Conservation (phyloP, 768 basidiomycete genomes). For the Amyloporia xantha region DNA sequence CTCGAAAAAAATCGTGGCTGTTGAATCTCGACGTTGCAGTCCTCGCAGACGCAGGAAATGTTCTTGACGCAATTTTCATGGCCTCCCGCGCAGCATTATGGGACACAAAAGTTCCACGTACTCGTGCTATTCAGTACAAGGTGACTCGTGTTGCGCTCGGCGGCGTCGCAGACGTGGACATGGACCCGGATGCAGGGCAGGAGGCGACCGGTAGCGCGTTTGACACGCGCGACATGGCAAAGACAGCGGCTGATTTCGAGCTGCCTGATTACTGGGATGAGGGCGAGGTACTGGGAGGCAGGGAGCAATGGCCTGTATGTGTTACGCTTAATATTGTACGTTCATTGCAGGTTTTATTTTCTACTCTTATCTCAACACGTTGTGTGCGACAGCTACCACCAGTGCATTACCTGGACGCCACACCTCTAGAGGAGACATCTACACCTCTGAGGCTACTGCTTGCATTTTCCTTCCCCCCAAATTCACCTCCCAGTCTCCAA, state of each 20-base stretch:
- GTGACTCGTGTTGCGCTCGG: constrained; percentile 28
- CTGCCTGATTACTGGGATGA: constrained; percentile 86
- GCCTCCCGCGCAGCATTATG: constrained; percentile 74
- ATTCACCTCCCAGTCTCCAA: constrained; percentile 40
- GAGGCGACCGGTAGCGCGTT: constrained; percentile 39
- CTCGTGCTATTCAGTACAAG: constrained; percentile 63
- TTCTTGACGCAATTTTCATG: constrained; percentile 73
- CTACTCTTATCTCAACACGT: not conserved
- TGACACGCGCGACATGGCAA: constrained; percentile 42
- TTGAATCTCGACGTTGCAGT: constrained; percentile 70
- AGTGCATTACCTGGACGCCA: constrained; percentile 70
- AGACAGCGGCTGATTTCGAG: constrained; percentile 72
- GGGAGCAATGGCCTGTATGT: constrained; percentile 68
- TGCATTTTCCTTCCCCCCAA: constrained; percentile 51
- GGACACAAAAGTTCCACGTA: constrained; percentile 75
- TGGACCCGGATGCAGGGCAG: constrained; percentile 32
- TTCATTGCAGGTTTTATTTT: constrained; percentile 8
- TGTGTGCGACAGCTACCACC: constrained; percentile 41
- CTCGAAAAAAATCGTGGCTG: constrained; percentile 64
- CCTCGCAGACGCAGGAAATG: constrained; percentile 67
- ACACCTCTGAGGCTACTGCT: constrained; percentile 54
- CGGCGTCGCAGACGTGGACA: constrained; percentile 44
- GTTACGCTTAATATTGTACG: constrained; percentile 73
- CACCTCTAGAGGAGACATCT: constrained; percentile 62
- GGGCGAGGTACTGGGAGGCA: constrained; percentile 56